Percentiles rank a stretch among this genome's conserved stretches.
These are phyloP conservation scores for Thuja plicata DNA, from an alignment of 83 land plant genomes.

Conservation along the genomic window DNA sequence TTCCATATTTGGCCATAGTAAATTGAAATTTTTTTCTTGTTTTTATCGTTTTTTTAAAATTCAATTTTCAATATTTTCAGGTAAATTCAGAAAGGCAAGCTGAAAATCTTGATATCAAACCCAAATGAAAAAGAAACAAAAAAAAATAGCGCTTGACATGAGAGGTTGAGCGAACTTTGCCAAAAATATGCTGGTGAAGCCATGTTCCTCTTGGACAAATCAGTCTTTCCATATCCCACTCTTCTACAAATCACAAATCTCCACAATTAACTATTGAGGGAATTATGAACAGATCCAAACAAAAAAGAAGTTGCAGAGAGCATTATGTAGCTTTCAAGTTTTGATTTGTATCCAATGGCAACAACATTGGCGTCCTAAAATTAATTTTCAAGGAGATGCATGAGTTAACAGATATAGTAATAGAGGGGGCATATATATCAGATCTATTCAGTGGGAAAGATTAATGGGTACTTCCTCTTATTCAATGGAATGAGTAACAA, in stretches of 20 bases:
- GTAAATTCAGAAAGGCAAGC: background rate
- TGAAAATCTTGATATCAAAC: background rate
- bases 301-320: background rate
- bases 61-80: no score
- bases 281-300: background rate
- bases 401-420: background rate
- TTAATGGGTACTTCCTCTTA: no score
- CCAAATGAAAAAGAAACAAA: background rate
- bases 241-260: background rate
- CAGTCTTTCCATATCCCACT: background rate
- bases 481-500: no score
- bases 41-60: no score
- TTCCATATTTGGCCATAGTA: no score
- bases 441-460: no score
- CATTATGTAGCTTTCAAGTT: background rate
- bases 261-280: conserved; percentile 1
- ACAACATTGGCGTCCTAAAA: background rate
- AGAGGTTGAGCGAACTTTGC: background rate
- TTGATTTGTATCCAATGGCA: background rate
- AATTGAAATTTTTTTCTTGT: no score
- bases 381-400: background rate
- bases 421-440: no score
- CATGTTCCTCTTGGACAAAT: background rate
- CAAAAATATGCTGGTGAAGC: conserved; percentile 3
- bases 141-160: background rate